Percentiles rank a stretch among this genome's conserved stretches.
Conservation (phyloP, 164 flowering plant species). For the Stephania cephalantha region DNA sequence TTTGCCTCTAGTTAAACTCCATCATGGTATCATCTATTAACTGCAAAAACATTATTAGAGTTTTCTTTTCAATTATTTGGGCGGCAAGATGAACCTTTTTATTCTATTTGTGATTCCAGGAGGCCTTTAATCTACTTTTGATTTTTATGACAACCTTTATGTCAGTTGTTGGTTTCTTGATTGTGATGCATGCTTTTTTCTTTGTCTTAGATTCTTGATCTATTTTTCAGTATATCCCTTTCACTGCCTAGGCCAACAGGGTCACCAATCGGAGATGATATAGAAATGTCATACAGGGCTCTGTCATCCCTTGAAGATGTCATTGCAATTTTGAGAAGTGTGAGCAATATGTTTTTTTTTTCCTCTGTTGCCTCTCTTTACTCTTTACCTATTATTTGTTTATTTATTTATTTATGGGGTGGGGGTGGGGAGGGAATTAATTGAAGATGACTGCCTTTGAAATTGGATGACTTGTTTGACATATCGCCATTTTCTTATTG, state of each 20-base stretch:
- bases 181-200: neutral
- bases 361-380: neutral
- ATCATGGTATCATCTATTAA: neutral
- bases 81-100: neutral
- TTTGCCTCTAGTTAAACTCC: neutral
- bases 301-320: slow-evolving; percentile 93
- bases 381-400: neutral
- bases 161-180: neutral
- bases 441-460: neutral
- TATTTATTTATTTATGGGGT: neutral
- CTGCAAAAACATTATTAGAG: neutral
- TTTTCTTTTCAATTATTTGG: neutral
- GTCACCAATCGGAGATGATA: slow-evolving; percentile 32
- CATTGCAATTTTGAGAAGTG: slow-evolving; percentile 88
- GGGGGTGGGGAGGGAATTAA: neutral
- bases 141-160: neutral
- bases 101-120: neutral
- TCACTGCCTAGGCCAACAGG: slow-evolving; percentile 67
- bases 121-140: neutral
- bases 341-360: slow-evolving; percentile 24
- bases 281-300: slow-evolving; percentile 70
- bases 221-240: slow-evolving; percentile 80
- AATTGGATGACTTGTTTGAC: slow-evolving; percentile 1
- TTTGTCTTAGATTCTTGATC: slow-evolving; percentile 69
- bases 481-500: slow-evolving; percentile 8